A percentile compares a stretch with the other conserved stretches of the same genome.
phyloP scores from a whole-genome alignment of 306 rosid species.

The Vigna radiata region DNA sequence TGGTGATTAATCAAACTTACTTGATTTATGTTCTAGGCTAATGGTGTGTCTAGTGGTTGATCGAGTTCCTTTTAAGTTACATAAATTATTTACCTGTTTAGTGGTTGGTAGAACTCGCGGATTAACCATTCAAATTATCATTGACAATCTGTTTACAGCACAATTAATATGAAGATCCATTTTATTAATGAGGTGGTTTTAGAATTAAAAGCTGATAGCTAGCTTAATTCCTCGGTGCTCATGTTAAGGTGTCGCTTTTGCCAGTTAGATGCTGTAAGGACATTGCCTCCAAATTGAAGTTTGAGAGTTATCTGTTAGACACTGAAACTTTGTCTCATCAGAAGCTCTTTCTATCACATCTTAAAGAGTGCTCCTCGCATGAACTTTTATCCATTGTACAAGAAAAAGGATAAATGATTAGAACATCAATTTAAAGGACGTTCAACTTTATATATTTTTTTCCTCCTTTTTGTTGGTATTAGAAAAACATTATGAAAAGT shows the following conservation, averaged over 20 bases:
- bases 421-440: neutral
- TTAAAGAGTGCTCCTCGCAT: neutral
- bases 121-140: too few relatives aligned
- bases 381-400: conserved; percentile 5
- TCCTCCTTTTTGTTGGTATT: neutral
- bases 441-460: neutral
- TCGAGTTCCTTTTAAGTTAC: too few relatives aligned
- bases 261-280: conserved; percentile 48
- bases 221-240: conserved; percentile 46
- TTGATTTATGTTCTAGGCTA: rapidly evolving
- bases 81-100: too few relatives aligned
- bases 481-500: neutral
- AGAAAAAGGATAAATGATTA: conserved; percentile 4
- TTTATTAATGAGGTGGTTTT: conserved; percentile 51
- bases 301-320: conserved; percentile 39
- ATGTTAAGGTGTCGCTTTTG: conserved; percentile 30
- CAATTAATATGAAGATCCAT: conserved; percentile 46
- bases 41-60: rapidly evolving
- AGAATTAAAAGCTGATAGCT: conserved; percentile 46
- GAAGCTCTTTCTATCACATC: conserved; percentile 25
- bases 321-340: conserved; percentile 38
- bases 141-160: too few relatives aligned
- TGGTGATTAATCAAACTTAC: too few relatives aligned
- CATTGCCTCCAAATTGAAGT: conserved; percentile 51
- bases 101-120: too few relatives aligned